These are phyloP conservation scores for Porphyrellus cyaneotinctus DNA, from an alignment of 768 basidiomycete genomes.

Conservation along the genomic window DNA sequence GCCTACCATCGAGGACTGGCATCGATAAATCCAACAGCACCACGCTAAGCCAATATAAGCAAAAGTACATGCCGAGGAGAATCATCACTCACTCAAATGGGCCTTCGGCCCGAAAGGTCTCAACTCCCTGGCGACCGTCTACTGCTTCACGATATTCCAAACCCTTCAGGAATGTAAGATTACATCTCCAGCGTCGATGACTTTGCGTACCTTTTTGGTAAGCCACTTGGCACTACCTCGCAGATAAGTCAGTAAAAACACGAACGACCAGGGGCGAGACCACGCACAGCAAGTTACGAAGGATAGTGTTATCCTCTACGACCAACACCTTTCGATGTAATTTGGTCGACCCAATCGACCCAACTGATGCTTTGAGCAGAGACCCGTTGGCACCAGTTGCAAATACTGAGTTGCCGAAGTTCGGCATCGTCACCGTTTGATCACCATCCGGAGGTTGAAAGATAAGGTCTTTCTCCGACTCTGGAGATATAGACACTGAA, in stretches of 20 bases:
- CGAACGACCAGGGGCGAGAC: background rate
- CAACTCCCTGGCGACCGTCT: conserved; percentile 83
- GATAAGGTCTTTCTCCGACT: conserved; percentile 30
- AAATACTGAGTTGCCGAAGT: conserved; percentile 41
- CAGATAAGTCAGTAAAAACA: conserved; percentile 8
- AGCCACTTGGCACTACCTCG: conserved; percentile 58
- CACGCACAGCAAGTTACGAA: conserved; percentile 78
- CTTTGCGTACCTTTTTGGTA: conserved; percentile 43
- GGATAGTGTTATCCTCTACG: conserved; percentile 87
- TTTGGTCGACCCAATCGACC: conserved; percentile 43
- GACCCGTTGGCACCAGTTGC: conserved; percentile 59
- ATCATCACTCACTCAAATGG: conserved; percentile 73
- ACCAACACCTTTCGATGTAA: conserved; percentile 64
- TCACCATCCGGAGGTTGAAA: conserved; percentile 16
- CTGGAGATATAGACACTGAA: conserved; percentile 17
- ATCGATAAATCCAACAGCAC: conserved; percentile 88
- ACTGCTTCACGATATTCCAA: conserved; percentile 75
- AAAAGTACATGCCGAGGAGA: background rate
- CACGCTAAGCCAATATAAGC: conserved; percentile 46
- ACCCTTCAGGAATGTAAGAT: conserved; percentile 39
- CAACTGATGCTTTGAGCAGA: conserved; percentile 63
- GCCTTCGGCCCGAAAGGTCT: conserved; percentile 63
- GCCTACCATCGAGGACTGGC: conserved; percentile 84
- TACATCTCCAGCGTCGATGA: background rate
- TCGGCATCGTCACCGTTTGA: conserved; percentile 4